Base-by-base conservation (phyloP, 1,284 basidiomycete genomes). In the Wallemia ichthyophaga region DNA sequence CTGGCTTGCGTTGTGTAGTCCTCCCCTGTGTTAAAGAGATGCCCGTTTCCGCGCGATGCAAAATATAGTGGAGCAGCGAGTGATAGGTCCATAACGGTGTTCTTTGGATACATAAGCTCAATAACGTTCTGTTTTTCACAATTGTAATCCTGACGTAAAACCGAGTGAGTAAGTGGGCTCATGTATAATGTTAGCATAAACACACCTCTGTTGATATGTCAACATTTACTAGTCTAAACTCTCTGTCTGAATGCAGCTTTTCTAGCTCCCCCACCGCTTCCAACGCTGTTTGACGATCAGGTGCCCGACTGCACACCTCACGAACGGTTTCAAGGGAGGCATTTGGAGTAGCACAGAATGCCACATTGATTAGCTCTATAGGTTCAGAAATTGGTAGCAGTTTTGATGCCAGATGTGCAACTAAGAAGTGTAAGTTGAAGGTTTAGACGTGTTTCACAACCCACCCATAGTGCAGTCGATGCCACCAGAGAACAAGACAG, bases 281-380 rank as follows among this genome's bases (percentile, higher is more conserved):
- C 2, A 82, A 70, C 0, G 89, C 92, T 1, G 85, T 87, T 48
- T 81, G 62, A 24, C 94, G 75, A 69, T 98, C 94, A 0, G 92
- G 92, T 0, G 94, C 91, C 63, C 71, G 68, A 63, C 74, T 77
- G 1, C 64, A 67, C 25, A 59, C 60, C 0, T 53, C 24, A 61
- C 62, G 0, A 63, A 60, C 1, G 58, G 33, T n/a, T 59, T 59
- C 53, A 21, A 25, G 32, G 27, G 37, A 31, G 37, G 21, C 24
- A 55, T 69, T 63, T 48, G 66, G 65, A 53, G 70, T 73, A 23
- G 70, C 73, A 58, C 28, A 57, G 57, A 99, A 98, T 0, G 85
- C 87, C 1, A 99, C 89, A 65, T 96, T 98, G 24, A 99, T 72
- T 0, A 99, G 72, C 65, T 99, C 92, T 59, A 99, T 89, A 0